Evolutionary conservation across 768 basidiomycete species (phyloP).

Genomic region (Chalciporus chontae): DNA sequence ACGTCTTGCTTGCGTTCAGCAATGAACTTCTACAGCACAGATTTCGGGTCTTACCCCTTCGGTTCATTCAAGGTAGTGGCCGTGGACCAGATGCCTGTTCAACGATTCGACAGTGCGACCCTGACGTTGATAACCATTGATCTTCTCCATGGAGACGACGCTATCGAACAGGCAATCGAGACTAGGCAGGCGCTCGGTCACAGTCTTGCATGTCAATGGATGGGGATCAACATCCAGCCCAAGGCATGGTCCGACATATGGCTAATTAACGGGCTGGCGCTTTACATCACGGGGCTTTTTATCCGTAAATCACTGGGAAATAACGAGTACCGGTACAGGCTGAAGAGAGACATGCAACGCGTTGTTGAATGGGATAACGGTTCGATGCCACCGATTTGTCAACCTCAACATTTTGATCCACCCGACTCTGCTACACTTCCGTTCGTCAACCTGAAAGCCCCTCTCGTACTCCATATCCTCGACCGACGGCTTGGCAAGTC

Average conservation of each 20-base stretch:
- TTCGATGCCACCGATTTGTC: slow-evolving; percentile 88
- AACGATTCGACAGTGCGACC: slow-evolving; percentile 82
- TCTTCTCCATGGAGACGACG: slow-evolving; percentile 80
- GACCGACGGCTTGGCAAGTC: slow-evolving; percentile 93
- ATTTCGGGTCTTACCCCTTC: slow-evolving; percentile 96
- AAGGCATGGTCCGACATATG: slow-evolving; percentile 92
- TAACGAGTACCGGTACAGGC: slow-evolving; percentile 93
- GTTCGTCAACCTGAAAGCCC: slow-evolving; percentile 93
- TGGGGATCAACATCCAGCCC: slow-evolving; percentile 92
- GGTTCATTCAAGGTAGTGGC: slow-evolving; percentile 92
- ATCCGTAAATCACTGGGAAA: slow-evolving; percentile 85
- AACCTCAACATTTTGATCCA: slow-evolving; percentile 80
- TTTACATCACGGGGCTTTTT: slow-evolving; percentile 88
- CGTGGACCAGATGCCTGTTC: slow-evolving; percentile 81
- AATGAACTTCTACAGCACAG: slow-evolving; percentile 88
- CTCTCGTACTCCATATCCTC: slow-evolving; percentile 93
- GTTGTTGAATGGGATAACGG: slow-evolving; percentile 87
- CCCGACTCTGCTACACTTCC: slow-evolving; percentile 76
- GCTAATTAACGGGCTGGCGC: slow-evolving; percentile 92
- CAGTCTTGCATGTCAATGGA: slow-evolving; percentile 93
- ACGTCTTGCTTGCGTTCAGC: slow-evolving; percentile 78
- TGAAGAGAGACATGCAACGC: slow-evolving; percentile 96
- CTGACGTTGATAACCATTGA: slow-evolving; percentile 77
- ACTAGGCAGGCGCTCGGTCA: slow-evolving; percentile 83
- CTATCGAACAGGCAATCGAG: slow-evolving; percentile 91